Evolutionary conservation across 2,329 filamentous ascomycete genomes (phyloP), one percentile per base, ranked within the genome.

Genomic region (Aureobasidium lini): DNA sequence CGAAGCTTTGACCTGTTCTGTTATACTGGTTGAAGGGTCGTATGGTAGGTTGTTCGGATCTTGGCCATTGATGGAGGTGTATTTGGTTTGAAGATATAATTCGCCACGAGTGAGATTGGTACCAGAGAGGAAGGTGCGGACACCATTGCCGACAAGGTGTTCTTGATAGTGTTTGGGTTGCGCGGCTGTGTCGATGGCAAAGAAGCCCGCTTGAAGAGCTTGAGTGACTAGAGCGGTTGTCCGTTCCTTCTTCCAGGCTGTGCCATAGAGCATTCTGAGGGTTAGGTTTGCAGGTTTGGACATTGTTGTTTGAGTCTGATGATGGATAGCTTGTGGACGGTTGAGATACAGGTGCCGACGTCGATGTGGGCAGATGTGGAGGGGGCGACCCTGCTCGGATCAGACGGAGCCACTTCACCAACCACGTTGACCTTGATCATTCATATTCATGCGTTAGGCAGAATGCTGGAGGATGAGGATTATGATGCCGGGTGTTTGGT

Each of bases 41-140:
- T 90, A 90, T 0, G 87, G 87, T 72, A 84, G 77, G 50, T 83
- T 78, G 42, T 73, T 71, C 23, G 72, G 67, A 66, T 86, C 82
- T 69, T 92, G 88, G 28, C 83, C 84, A 15, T 72, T 72, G 4
- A 83, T 71, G 0, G 86, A 79, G 1, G 87, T 90, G 75, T 87
- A 94, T 71, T 93, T 94, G n/a, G 89, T 92, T 79, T 95, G 89
- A 46, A 92, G 77, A 83, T 85, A 90, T 48, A 93, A 66, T 36
- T 87, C 82, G 47, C 79, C 71, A 61, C 84, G 76, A 50, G 68
- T 78, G 48, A 88, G 74, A n/a, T 82, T 71, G 1, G 83, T 83
- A 34, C 85, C 80, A 6, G 72, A 66, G 54, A 89, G 79, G 37
- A 85, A 84, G 58, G 78, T 76, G 61, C 81, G 77, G 49, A 94